Conservation (phyloP, 192 early-diverging fungal species). For the Backusella macrospora region DNA sequence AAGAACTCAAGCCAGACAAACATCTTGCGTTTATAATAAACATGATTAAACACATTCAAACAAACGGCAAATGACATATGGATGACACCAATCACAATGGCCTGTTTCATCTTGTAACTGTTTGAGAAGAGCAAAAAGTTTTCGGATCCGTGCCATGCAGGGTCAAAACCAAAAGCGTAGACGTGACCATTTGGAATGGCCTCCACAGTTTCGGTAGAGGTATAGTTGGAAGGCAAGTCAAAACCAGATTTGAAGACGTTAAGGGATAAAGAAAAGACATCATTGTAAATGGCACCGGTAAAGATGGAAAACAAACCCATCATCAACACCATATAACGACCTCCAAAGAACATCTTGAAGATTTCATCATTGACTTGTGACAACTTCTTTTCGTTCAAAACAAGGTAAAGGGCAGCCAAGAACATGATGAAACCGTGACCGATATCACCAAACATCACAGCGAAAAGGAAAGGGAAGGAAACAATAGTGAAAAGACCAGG, state of each 20-base stretch:
- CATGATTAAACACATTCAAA: slow-evolving; percentile 87
- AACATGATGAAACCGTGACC: slow-evolving; percentile 94
- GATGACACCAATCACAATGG: slow-evolving; percentile 93
- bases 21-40: slow-evolving; percentile 82
- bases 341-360: slow-evolving; percentile 88
- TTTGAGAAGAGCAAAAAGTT: slow-evolving; percentile 96
- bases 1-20: slow-evolving; percentile 88
- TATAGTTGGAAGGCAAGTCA: slow-evolving; percentile 68
- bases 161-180: slow-evolving; percentile 89
- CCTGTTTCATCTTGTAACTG: slow-evolving; percentile 99
- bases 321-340: slow-evolving; percentile 96
- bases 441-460: slow-evolving; percentile 99
- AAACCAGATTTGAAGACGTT: slow-evolving; percentile 77
- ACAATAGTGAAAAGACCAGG: slow-evolving; percentile 96
- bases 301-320: slow-evolving; percentile 99
- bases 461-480: slow-evolving; percentile 99
- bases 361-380: slow-evolving; percentile 77
- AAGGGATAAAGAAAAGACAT: slow-evolving; percentile 89
- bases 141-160: slow-evolving; percentile 92
- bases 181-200: slow-evolving; percentile 63
- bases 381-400: slow-evolving; percentile 80
- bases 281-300: slow-evolving; percentile 97
- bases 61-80: slow-evolving; percentile 97
- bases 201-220: slow-evolving; percentile 58
- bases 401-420: slow-evolving; percentile 73